These are phyloP conservation scores for Brasenia schreberi DNA, from an alignment of 164 flowering plant species.

Conservation along the genomic window DNA sequence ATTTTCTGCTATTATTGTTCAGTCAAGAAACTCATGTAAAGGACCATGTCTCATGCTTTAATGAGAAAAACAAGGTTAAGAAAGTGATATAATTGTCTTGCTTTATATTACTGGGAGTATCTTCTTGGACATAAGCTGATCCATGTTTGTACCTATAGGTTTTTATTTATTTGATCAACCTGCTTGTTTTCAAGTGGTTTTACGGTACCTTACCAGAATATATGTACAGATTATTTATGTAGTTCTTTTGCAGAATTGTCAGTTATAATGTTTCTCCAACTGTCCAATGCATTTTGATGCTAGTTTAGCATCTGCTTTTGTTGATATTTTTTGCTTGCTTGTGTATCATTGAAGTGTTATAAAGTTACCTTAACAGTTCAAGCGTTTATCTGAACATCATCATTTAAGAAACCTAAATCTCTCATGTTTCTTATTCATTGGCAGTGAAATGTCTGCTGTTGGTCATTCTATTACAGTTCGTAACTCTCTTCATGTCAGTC, in stretches of 20 bases:
- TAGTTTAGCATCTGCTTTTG: neutral
- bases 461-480: constrained; percentile 78
- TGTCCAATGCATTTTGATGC: neutral
- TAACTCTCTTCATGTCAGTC: constrained; percentile 36
- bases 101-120: neutral
- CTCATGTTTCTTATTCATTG: neutral
- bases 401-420: neutral
- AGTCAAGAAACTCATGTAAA: neutral
- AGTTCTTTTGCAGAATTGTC: too few relatives aligned
- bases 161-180: too few relatives aligned
- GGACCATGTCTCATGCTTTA: neutral
- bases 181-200: too few relatives aligned
- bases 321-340: neutral
- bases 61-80: neutral
- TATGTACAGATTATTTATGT: neutral
- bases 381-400: neutral
- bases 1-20: neutral
- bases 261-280: too few relatives aligned
- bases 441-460: constrained; percentile 81
- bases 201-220: neutral
- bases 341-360: neutral
- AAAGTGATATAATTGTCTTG: too few relatives aligned
- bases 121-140: neutral
- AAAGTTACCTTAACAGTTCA: neutral
- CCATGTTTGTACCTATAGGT: neutral